Evolutionary conservation across 768 basidiomycete species (phyloP).

Genomic region (Mycena sanguinolenta): DNA sequence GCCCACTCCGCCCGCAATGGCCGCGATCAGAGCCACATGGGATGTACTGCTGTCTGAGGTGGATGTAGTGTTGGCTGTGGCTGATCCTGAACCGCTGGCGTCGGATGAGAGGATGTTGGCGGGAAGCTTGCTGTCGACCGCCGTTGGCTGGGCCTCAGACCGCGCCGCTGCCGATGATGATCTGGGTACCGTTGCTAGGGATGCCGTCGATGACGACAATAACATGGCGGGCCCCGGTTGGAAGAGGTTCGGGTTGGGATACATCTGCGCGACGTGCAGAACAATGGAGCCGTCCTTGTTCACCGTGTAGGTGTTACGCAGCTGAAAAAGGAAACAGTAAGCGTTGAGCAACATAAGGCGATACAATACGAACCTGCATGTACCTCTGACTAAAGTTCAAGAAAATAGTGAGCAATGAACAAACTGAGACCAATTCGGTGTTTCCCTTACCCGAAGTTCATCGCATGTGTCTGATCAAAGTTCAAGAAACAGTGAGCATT

Average conservation of each 20-base stretch:
- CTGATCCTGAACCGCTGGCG: conserved; percentile 53
- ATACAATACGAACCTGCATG: conserved; percentile 4
- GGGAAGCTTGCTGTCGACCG: conserved; percentile 61
- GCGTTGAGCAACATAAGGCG: not conserved
- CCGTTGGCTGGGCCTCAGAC: conserved; percentile 77
- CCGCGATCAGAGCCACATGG: conserved; percentile 25
- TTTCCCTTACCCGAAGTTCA: no score
- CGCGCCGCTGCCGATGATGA: conserved; percentile 84
- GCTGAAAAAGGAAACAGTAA: conserved; percentile 48
- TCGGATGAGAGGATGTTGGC: conserved; percentile 55
- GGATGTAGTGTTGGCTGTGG: not conserved
- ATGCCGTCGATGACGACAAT: conserved; percentile 89
- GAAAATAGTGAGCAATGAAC: no score
- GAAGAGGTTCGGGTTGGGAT: conserved; percentile 87
- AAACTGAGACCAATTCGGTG: no score
- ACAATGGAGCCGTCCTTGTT: conserved; percentile 79
- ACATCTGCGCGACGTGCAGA: conserved; percentile 85
- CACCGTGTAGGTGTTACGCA: conserved; percentile 89
- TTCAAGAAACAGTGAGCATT: no score
- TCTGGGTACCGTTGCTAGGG: conserved; percentile 81
- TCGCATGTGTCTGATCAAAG: conserved; percentile 88
- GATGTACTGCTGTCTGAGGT: not conserved
- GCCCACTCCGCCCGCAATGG: conserved; percentile 26
- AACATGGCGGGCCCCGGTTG: conserved; percentile 87
- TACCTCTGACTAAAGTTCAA: conserved; percentile 92